Percentiles rank a stretch among this genome's conserved stretches.
Evolutionary conservation across 176 grass and related monocot species (phyloP).

Genomic region (Carex pumila): DNA sequence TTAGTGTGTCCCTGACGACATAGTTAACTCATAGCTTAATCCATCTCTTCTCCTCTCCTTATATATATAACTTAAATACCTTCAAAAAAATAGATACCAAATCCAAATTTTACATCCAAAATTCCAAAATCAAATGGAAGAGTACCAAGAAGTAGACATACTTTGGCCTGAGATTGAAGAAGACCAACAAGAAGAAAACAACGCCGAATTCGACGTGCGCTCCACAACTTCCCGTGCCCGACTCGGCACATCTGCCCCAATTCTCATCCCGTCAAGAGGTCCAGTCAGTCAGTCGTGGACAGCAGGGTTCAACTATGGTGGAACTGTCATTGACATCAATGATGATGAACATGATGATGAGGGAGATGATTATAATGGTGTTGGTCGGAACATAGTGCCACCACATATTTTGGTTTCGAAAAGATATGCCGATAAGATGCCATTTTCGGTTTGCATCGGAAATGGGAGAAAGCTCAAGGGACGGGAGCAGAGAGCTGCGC

Average conservation of each 20-base stretch:
- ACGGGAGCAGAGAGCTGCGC: constrained; percentile 45
- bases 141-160: constrained; percentile 52
- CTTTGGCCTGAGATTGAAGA: constrained; percentile 32
- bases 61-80: neutral
- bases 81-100: neutral
- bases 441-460: constrained; percentile 56
- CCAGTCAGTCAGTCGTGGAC: constrained; percentile 42
- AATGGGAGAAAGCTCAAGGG: constrained; percentile 89
- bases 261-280: constrained; percentile 29
- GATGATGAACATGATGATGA: neutral
- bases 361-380: neutral
- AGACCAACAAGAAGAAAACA: neutral
- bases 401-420: constrained; percentile 35
- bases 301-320: neutral
- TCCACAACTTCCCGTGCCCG: neutral
- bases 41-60: neutral
- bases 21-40: neutral
- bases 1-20: neutral
- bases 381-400: neutral
- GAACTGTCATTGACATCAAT: neutral
- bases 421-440: constrained; percentile 19
- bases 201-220: neutral
- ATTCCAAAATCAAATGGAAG: constrained; percentile 34
- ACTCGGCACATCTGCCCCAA: constrained; percentile 17
- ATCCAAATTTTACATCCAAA: neutral